Base-by-base conservation (phyloP, 2,329 filamentous ascomycete genomes). In the Exophiala lecanii-corni region DNA sequence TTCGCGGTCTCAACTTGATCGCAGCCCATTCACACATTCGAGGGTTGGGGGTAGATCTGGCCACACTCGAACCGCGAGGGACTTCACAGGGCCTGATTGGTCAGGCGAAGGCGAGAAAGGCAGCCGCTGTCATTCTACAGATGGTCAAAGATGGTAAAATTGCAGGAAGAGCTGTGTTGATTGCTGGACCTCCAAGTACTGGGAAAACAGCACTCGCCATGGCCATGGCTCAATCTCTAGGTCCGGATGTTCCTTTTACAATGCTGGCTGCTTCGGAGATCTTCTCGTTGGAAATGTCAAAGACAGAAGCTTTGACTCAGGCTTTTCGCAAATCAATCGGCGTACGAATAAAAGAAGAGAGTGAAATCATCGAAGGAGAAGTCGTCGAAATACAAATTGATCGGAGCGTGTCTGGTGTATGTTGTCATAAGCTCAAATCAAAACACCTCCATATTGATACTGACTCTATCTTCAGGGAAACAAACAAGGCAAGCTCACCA, bases 131-230 rank as follows among this genome's bases (percentile, higher is more conserved):
- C 36, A 94, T 98, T 58, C 72, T 98, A 49, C 89, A 95, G 72
- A 98, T 98, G 92, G 94, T 94, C 59, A 96, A 94, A 71, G 89
- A 96, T 62, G 91, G 91, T 61, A 97, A 96, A 74, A 97, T 98
- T 70, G 92, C 92, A 46, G 92, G 92, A 40, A 82, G 91, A 59
- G 92, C 92, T 23, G 86, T 96, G 21, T 73, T 98, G 57, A 95
- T 98, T 59, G 91, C 92, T 36, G 92, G 92, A 0, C 92, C 92
- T 48, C 92, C 92, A 3, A 89, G 92, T 69, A 98, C 92, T 40
- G 92, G 92, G 60, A 98, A 98, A 73, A 98, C 92, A 1, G 92
- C 92, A 36, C 94, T 98, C 57, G 92, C 92, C 39, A 97, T 96
- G 86, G 92, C 89, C 36, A 96, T 98, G 89, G 85, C 92, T 26